phyloP scores from a whole-genome alignment of 208 protist genomes.

The Phytomonas serpens region DNA sequence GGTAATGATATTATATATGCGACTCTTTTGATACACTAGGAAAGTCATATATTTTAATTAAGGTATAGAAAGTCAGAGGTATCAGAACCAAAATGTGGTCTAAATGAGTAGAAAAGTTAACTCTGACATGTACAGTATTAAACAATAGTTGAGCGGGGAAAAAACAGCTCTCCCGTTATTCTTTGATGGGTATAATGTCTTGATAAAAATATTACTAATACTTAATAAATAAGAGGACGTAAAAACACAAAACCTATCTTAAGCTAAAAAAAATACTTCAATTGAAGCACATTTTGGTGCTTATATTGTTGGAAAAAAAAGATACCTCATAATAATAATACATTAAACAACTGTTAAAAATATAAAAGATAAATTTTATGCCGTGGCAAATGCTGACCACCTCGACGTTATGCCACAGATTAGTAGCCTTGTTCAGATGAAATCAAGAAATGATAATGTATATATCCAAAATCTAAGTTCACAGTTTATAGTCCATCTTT shows the following conservation, averaged over 20 bases:
- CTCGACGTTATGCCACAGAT: too few relatives aligned
- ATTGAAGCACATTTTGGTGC: slow-evolving; percentile 6
- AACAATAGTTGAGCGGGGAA: background rate
- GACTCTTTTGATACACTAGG: too few relatives aligned
- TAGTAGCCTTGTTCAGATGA: too few relatives aligned
- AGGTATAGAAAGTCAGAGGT: background rate
- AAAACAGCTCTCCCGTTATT: background rate
- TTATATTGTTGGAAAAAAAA: too few relatives aligned
- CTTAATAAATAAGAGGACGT: slow-evolving; percentile 6
- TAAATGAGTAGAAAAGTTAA: background rate
- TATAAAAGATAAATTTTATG: too few relatives aligned
- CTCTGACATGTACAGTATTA: background rate
- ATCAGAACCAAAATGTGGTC: background rate
- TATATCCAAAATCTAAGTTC: too few relatives aligned
- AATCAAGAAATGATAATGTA: too few relatives aligned
- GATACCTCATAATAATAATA: background rate
- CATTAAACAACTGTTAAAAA: background rate
- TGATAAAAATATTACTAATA: slow-evolving; percentile 16
- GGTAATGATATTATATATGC: too few relatives aligned
- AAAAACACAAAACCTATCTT: slow-evolving; percentile 8
- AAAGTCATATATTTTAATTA: background rate
- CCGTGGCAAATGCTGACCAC: too few relatives aligned
- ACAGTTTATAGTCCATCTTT: too few relatives aligned
- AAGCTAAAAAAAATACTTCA: slow-evolving; percentile 6
- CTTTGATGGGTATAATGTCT: slow-evolving; percentile 2